Evolutionary conservation across 139 green algal genomes (phyloP).

Genomic region (Volvox africanus): DNA sequence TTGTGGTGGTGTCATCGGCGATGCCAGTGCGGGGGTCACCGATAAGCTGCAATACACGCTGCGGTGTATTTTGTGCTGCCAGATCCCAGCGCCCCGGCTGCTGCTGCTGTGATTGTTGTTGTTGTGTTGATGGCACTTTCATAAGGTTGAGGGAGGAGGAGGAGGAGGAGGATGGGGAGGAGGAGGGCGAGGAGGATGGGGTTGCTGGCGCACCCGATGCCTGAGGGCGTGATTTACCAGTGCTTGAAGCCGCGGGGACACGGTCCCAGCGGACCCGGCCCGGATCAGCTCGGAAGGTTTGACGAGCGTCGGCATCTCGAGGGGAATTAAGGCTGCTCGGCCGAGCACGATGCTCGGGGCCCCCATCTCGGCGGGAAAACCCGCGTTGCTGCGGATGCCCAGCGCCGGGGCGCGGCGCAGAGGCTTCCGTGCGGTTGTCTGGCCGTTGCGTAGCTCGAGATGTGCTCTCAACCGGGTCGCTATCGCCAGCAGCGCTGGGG

Average conservation of each 20-base stretch:
- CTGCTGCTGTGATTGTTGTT: not conserved
- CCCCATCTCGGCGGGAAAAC: not conserved
- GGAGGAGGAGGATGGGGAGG: not conserved
- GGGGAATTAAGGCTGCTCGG: not conserved
- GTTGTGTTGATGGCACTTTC: not conserved
- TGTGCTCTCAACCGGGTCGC: not conserved
- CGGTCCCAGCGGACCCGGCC: not conserved
- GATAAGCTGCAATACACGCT: slow-evolving; percentile 59
- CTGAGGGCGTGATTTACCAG: not conserved
- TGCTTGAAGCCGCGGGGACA: not conserved
- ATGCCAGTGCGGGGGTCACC: slow-evolving; percentile 71
- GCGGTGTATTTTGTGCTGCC: slow-evolving; percentile 44
- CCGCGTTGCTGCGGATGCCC: not conserved
- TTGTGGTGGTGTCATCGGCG: slow-evolving; percentile 65
- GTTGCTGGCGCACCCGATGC: not conserved
- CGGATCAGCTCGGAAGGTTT: not conserved
- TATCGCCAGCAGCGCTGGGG: not conserved
- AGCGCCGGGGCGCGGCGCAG: not conserved
- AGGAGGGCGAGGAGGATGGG: not conserved
- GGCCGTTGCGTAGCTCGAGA: not conserved
- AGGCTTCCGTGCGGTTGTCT: not conserved
- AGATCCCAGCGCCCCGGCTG: slow-evolving; percentile 35
- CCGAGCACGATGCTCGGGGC: not conserved
- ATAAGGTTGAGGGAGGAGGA: not conserved
- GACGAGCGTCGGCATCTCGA: not conserved